These are phyloP conservation scores for Diaporthe sp. DNA, from an alignment of 2,329 filamentous ascomycete species.

Conservation along the genomic window DNA sequence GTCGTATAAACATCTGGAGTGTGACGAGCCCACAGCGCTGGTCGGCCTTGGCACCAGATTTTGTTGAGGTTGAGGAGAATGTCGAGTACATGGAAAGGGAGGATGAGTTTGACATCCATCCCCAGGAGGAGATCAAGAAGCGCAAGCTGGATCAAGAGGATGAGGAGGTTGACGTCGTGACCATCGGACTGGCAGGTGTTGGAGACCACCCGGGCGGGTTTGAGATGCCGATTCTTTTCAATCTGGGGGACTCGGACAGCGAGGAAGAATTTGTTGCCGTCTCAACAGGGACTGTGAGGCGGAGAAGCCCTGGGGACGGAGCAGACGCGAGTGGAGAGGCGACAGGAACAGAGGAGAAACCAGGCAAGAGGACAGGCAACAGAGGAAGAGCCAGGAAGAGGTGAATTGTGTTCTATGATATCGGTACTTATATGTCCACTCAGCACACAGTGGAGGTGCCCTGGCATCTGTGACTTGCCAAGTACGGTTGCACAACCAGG, in stretches of 20 bases:
- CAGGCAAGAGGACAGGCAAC: constrained; percentile 53
- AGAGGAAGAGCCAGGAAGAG: constrained; percentile 55
- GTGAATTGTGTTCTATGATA: constrained; percentile 5
- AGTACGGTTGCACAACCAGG: not conserved
- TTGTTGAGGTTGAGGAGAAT: constrained; percentile 97
- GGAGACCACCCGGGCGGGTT: constrained; percentile 70
- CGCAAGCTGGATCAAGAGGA: constrained; percentile 91
- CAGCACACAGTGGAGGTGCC: not conserved
- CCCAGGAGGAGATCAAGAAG: constrained; percentile 93
- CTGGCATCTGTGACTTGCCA: not conserved
- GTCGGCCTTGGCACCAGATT: constrained; percentile 96
- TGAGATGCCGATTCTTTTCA: constrained; percentile 91
- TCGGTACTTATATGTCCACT: too few species aligned
- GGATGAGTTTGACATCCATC: constrained; percentile 98
- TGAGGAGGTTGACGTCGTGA: constrained; percentile 91
- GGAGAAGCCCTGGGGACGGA: constrained; percentile 82
- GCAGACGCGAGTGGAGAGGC: constrained; percentile 73
- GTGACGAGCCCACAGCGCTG: constrained; percentile 95
- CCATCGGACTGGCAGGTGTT: constrained; percentile 73
- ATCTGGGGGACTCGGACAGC: constrained; percentile 92
- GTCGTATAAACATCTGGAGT: constrained; percentile 95
- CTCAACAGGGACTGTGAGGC: constrained; percentile 83
- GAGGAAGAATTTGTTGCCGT: constrained; percentile 85
- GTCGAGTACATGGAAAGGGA: constrained; percentile 95
- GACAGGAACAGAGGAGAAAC: constrained; percentile 54